Conservation (phyloP, 2,329 filamentous ascomycete genomes). For the Graphiopsis chlorocephala region DNA sequence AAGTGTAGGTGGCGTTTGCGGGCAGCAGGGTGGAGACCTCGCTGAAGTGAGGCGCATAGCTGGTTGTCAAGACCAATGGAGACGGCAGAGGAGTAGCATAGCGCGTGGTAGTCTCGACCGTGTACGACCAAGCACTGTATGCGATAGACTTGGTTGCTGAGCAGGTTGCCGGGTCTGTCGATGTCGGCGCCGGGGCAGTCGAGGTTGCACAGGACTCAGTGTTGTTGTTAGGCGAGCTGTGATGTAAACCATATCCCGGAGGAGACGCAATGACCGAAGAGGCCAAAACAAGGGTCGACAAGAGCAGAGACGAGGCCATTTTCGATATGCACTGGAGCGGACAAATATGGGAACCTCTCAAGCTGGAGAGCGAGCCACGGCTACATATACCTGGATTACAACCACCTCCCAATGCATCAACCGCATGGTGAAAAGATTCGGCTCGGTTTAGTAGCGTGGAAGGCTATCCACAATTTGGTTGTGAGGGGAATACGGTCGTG, state of each 20-base stretch:
- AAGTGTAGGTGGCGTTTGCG: slow-evolving; percentile 20
- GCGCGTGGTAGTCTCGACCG: slow-evolving; percentile 21
- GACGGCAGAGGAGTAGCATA: slow-evolving; percentile 24
- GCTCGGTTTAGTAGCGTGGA: neutral
- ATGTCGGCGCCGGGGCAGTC: neutral
- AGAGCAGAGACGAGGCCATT: neutral
- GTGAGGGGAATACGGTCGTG: too few relatives aligned
- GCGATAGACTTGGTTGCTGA: slow-evolving; percentile 19
- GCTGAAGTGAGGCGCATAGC: slow-evolving; percentile 21
- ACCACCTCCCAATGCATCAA: too few relatives aligned
- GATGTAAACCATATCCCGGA: neutral
- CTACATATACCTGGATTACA: neutral
- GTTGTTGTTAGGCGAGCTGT: neutral
- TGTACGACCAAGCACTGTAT: slow-evolving; percentile 23
- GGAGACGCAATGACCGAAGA: neutral
- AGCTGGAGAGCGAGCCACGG: neutral
- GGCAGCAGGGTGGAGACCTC: slow-evolving; percentile 22
- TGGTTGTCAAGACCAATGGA: slow-evolving; percentile 20
- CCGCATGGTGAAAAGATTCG: too few relatives aligned
- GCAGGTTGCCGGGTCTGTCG: slow-evolving; percentile 10
- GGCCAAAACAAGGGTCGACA: neutral
- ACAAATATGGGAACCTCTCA: neutral
- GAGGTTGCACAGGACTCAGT: neutral
- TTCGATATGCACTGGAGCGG: neutral
- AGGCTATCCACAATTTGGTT: too few relatives aligned